Conservation (phyloP, 2,329 filamentous ascomycete species). For the Domatiomyces catenatus region DNA sequence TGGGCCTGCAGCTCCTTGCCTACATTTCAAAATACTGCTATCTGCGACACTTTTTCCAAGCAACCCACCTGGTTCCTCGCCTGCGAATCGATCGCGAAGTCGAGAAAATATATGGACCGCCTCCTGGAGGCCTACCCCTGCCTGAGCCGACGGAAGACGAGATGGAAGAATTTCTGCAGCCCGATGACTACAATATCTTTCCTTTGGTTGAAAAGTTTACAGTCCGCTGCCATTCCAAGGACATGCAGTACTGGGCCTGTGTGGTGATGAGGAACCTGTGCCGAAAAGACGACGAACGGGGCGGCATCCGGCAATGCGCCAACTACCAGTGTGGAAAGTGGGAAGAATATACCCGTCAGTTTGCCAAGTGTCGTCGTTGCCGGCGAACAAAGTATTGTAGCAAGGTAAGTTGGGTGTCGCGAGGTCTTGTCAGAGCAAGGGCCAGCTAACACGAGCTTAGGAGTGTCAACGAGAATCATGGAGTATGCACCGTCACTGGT, state of each 20-base stretch:
- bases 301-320: slow-evolving; percentile 90
- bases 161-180: slow-evolving; percentile 74
- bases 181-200: slow-evolving; percentile 96
- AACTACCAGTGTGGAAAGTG: slow-evolving; percentile 98
- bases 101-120: slow-evolving; percentile 59
- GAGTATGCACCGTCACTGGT: slow-evolving; percentile 98
- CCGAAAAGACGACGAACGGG: slow-evolving; percentile 87
- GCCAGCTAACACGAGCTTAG: slow-evolving; percentile 3
- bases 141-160: slow-evolving; percentile 44
- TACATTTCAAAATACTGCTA: slow-evolving; percentile 99
- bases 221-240: slow-evolving; percentile 79
- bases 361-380: slow-evolving; percentile 93
- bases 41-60: slow-evolving; percentile 84
- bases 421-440: not conserved
- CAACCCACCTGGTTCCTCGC: slow-evolving; percentile 80
- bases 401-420: slow-evolving; percentile 42
- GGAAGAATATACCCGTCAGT: slow-evolving; percentile 93
- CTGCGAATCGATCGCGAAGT: slow-evolving; percentile 82
- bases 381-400: slow-evolving; percentile 97
- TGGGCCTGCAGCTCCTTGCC: slow-evolving; percentile 90
- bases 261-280: slow-evolving; percentile 98
- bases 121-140: slow-evolving; percentile 25
- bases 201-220: slow-evolving; percentile 97
- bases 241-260: slow-evolving; percentile 99
- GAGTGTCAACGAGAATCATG: slow-evolving; percentile 96